phyloP scores from a whole-genome alignment of 2,329 filamentous ascomycete genomes.

The Aspergillus clavatus region DNA sequence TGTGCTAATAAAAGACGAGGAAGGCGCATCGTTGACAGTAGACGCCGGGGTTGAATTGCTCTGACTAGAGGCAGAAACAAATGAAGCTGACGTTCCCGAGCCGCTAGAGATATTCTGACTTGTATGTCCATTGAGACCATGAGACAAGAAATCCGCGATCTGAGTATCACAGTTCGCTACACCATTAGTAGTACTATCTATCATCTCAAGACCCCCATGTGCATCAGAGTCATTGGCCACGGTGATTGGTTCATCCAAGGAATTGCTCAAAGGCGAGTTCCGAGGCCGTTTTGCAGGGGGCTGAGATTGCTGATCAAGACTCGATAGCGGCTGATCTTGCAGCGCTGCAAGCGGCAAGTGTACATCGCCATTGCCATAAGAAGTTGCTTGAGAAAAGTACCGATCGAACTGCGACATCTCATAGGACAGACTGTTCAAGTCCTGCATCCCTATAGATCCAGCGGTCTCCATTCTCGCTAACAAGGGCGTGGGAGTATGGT shows the following conservation, averaged over 20 bases:
- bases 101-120: constrained; percentile 23
- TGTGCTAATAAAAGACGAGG: constrained; percentile 12
- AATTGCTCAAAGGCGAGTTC: constrained; percentile 9
- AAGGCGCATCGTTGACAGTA: constrained; percentile 13
- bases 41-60: constrained; percentile 26
- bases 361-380: constrained; percentile 2
- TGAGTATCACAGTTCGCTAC: constrained; percentile 12
- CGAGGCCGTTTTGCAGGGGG: constrained; percentile 19
- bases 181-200: constrained; percentile 1
- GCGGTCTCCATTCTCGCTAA: constrained; percentile 23
- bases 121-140: constrained; percentile 16
- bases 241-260: background rate
- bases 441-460: constrained; percentile 16
- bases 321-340: constrained; percentile 2
- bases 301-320: constrained; percentile 4
- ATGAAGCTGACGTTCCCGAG: constrained; percentile 23
- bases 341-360: constrained; percentile 3
- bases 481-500: constrained; percentile 5
- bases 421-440: constrained; percentile 7
- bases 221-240: background rate
- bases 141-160: constrained; percentile 11
- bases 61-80: constrained; percentile 19
- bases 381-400: constrained; percentile 10
- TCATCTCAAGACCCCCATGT: constrained; percentile 3
- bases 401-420: constrained; percentile 9